Base-by-base conservation (phyloP, 495 filamentous ascomycete species). In the Annulohypoxylon stygium region DNA sequence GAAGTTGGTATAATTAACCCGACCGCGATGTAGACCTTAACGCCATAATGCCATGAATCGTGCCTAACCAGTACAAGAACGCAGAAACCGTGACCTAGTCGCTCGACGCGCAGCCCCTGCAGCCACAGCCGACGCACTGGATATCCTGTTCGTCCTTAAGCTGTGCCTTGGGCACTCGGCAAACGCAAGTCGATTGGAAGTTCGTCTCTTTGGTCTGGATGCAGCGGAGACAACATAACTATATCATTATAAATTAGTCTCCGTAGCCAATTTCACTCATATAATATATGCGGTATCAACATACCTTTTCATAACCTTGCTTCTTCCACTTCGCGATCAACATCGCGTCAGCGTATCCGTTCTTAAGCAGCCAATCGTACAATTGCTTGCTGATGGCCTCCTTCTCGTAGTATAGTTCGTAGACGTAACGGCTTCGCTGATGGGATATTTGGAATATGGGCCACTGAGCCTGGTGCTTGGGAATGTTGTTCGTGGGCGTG, bases 251-350 rank as follows among this genome's bases (percentile, higher is more conserved):
- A 47, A 43, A 14, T 73, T 51, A 75, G 72, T 64, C 8, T 18
- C 0, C 36, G 34, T 43, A 4, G 10, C 12, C 1, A 0, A 11
- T 47, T 37, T 4, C 2, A 14, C 6, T 45, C 23, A 18, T 16
- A n/a, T 7, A 0, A 26, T 3, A 4, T 9, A 0, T 2, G 6
- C 3, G 6, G 10, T 23, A 4, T 2, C 23, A 34, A 79, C 85
- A 54, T 81, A 93, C 92, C 90, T 98, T 98, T 83, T 98, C 96
- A 82, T 99, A 99, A 20, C 96, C 97, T 77, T 95, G 92, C 83
- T 98, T 99, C 88, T 99, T 99, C 96, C 96, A 99, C 83, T 99
- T 98, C 14, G 96, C 96, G 77, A 99, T 98, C 70, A 99, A 83
- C 80, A 92, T 95, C 18, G 92, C 88, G 84, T 99, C 96, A 9